phyloP scores from a whole-genome alignment of 2,329 filamentous ascomycete species.

The Clonostachys rosea region DNA sequence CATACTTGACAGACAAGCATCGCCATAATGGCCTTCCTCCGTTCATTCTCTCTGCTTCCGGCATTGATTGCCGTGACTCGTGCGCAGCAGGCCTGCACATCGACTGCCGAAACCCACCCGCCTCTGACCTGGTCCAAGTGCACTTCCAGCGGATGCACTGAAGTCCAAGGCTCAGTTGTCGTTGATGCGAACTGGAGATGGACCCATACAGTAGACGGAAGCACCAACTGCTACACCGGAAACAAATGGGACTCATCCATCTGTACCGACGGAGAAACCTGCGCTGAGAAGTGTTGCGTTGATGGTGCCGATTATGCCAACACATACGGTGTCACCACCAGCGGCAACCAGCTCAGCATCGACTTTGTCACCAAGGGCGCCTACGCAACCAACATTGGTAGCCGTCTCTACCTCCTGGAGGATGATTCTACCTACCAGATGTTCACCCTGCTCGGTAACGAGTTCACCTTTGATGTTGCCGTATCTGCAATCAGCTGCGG shows the following conservation, averaged over 20 bases:
- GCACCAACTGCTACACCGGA: slow-evolving; percentile 41
- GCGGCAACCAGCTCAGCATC: slow-evolving; percentile 37
- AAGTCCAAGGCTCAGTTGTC: slow-evolving; percentile 35
- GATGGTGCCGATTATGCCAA: slow-evolving; percentile 37
- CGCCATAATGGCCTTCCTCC: no score
- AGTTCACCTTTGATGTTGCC: slow-evolving; percentile 64
- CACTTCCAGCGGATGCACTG: slow-evolving; percentile 20
- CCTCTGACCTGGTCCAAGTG: slow-evolving; percentile 2
- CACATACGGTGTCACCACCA: slow-evolving; percentile 41
- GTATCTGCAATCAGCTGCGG: slow-evolving; percentile 58
- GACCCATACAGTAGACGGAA: slow-evolving; percentile 31
- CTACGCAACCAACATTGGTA: slow-evolving; percentile 31
- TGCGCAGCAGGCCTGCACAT: slow-evolving; percentile 4
- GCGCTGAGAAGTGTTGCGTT: slow-evolving; percentile 36
- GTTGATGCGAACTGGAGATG: slow-evolving; percentile 51
- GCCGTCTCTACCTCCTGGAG: slow-evolving; percentile 55
- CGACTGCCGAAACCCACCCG: slow-evolving; percentile 4
- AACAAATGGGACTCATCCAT: slow-evolving; percentile 25
- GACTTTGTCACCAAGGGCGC: slow-evolving; percentile 44
- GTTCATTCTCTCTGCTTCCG: no score
- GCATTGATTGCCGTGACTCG: no score
- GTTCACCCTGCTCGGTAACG: slow-evolving; percentile 55
- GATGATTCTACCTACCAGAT: slow-evolving; percentile 51
- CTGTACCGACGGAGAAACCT: slow-evolving; percentile 30
- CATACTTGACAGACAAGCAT: no score